A percentile compares a stretch with the other conserved stretches of the same genome.
Evolutionary conservation across 1,139 yeast species (phyloP).

Genomic region (Debaryomyces robertsiae): DNA sequence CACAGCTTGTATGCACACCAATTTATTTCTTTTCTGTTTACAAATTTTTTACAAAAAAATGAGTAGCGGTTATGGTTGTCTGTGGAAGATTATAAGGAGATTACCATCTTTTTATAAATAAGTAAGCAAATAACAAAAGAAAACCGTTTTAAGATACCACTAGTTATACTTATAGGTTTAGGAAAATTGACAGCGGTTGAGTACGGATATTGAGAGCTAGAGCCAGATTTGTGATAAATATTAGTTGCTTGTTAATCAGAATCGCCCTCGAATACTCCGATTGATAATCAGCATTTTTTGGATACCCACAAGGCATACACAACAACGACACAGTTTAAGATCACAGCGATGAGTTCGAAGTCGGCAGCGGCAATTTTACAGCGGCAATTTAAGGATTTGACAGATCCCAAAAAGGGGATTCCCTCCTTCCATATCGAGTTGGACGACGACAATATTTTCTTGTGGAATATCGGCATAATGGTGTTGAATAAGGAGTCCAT

Average conservation of each 20-base stretch:
- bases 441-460: constrained; percentile 87
- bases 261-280: neutral
- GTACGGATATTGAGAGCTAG: too few species aligned
- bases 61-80: constrained; percentile 9
- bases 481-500: constrained; percentile 86
- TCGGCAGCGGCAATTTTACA: constrained; percentile 78
- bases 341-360: constrained; percentile 44
- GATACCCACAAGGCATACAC: neutral
- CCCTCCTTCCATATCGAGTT: constrained; percentile 88
- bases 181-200: too few species aligned
- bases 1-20: constrained; percentile 6
- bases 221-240: neutral
- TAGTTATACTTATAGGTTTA: too few species aligned
- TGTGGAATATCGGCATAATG: constrained; percentile 94
- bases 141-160: neutral
- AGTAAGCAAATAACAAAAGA: neutral
- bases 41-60: constrained; percentile 7
- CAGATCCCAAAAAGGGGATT: constrained; percentile 89
- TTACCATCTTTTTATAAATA: neutral
- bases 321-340: neutral
- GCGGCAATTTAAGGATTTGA: constrained; percentile 92
- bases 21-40: constrained; percentile 10
- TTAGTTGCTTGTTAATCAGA: neutral
- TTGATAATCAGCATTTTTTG: neutral
- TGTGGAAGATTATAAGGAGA: constrained; percentile 2